Conservation (phyloP, 2,329 filamentous ascomycete genomes). For the Colletotrichum scovillei region DNA sequence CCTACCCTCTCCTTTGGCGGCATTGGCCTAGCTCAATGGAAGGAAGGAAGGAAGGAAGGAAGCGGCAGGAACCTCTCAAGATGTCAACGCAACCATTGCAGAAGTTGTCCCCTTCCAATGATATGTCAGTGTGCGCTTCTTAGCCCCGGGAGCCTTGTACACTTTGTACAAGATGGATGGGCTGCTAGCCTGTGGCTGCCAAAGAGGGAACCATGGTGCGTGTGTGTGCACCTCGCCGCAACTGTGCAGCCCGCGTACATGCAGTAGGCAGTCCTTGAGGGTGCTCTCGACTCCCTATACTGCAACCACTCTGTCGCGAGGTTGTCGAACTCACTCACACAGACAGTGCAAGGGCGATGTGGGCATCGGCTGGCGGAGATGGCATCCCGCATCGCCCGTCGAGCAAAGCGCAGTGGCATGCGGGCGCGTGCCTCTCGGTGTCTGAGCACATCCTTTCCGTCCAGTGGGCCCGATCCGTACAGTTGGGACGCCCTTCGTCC, state of each 20-base stretch:
- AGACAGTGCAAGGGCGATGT: background rate
- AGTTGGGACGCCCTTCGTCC: background rate
- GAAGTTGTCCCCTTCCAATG: background rate
- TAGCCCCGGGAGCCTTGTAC: background rate
- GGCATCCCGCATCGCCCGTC: conserved; percentile 1
- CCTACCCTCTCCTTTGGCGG: background rate
- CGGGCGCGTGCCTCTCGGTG: background rate
- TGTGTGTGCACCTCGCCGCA: background rate
- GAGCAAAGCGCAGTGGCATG: conserved; percentile 5
- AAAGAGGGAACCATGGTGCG: background rate
- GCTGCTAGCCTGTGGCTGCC: background rate
- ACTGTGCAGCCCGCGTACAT: background rate
- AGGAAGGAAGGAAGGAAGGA: background rate
- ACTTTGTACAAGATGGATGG: background rate
- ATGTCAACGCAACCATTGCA: conserved; percentile 6
- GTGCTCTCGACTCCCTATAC: background rate
- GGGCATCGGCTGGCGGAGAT: background rate
- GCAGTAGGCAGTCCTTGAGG: background rate
- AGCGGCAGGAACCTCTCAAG: background rate
- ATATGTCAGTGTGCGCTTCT: background rate
- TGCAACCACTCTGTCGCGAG: background rate
- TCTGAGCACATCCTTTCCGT: background rate
- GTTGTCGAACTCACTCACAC: background rate
- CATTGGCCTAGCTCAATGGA: background rate
- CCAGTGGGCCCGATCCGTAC: background rate